Percentiles rank a stretch among this genome's conserved stretches.
phyloP scores from a whole-genome alignment of 305 asterid species.

The Fraxinus sp. region DNA sequence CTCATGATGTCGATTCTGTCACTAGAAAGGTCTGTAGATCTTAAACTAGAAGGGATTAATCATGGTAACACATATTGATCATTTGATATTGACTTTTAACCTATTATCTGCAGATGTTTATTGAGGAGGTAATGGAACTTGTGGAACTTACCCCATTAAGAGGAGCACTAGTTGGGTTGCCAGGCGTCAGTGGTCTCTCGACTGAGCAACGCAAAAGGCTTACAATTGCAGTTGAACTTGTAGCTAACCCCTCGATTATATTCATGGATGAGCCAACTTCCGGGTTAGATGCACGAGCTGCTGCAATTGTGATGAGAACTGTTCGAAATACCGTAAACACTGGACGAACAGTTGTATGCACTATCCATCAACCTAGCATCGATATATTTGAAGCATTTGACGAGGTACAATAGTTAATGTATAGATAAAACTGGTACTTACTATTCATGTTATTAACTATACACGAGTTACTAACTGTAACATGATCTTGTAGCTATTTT shows the following conservation, averaged over 20 bases:
- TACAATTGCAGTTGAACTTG: slow-evolving; percentile 64
- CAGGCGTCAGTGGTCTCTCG: slow-evolving; percentile 61
- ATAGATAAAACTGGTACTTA: not conserved
- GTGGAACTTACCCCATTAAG: slow-evolving; percentile 49
- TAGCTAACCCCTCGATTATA: slow-evolving; percentile 61
- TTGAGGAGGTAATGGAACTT: slow-evolving; percentile 54
- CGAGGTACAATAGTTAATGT: slow-evolving; percentile 22
- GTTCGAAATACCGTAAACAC: slow-evolving; percentile 42
- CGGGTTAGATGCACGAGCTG: slow-evolving; percentile 41
- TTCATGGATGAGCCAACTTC: slow-evolving; percentile 49
- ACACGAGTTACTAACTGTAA: not conserved
- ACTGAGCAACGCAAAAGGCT: slow-evolving; percentile 67
- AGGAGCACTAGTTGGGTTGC: slow-evolving; percentile 54
- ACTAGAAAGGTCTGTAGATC: slow-evolving; percentile 24
- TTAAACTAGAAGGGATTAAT: slow-evolving; percentile 1
- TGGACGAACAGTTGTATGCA: slow-evolving; percentile 40
- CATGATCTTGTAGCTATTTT: slow-evolving; percentile 41
- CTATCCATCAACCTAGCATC: slow-evolving; percentile 42
- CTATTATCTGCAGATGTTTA: slow-evolving; percentile 24
- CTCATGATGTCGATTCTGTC: slow-evolving; percentile 24
- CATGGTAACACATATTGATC: not conserved
- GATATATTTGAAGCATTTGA: slow-evolving; percentile 44
- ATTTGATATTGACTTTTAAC: not conserved
- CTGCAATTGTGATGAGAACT: slow-evolving; percentile 42
- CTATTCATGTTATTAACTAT: not conserved